Conservation (phyloP, 257 asterid genomes). For the Cinchona pubescens region DNA sequence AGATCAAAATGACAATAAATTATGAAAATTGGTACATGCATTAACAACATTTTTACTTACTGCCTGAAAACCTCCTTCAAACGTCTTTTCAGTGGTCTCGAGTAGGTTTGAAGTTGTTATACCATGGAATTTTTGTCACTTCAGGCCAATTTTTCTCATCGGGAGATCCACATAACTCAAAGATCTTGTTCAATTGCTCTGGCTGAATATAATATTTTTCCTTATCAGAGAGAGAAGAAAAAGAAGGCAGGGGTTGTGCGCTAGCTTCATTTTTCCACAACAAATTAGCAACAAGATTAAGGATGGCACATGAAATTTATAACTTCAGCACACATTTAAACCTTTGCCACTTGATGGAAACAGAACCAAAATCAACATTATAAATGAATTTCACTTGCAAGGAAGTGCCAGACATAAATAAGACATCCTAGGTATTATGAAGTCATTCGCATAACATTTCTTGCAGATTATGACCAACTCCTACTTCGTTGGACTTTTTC, state of each 20-base stretch:
- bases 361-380: not conserved
- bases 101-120: constrained; percentile 75
- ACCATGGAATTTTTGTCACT: constrained; percentile 80
- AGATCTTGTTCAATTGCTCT: constrained; percentile 74
- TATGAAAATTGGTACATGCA: not conserved
- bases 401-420: not conserved
- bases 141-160: constrained; percentile 86
- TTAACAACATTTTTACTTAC: constrained; percentile 41
- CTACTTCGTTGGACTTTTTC: too few species aligned
- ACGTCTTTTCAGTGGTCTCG: constrained; percentile 67
- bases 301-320: not conserved
- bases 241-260: not conserved
- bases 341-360: not conserved
- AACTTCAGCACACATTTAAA: not conserved
- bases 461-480: not conserved
- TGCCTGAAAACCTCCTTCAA: constrained; percentile 77
- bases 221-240: not conserved
- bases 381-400: not conserved
- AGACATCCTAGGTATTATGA: not conserved
- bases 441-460: not conserved
- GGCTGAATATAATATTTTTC: constrained; percentile 40
- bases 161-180: constrained; percentile 78
- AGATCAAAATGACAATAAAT: not conserved
- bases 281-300: not conserved
- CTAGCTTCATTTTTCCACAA: constrained; percentile 2